Percentiles rank a stretch among this genome's conserved stretches.
phyloP scores from a whole-genome alignment of 169 alveolate species.

The Theileria equi region DNA sequence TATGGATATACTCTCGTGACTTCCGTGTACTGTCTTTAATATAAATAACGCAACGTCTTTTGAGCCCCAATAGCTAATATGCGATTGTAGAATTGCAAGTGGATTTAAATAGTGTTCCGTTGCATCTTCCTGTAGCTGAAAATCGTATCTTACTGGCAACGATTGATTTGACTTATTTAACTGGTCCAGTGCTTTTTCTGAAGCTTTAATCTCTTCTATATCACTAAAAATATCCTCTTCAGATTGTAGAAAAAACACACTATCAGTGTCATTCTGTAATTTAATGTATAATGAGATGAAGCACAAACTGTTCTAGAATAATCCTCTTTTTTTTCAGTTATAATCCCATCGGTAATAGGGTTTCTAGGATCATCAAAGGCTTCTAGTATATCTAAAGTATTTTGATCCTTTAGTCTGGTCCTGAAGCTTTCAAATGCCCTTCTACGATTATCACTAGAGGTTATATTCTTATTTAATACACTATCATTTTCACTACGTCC shows the following conservation, averaged over 20 bases:
- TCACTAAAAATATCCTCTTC: constrained; percentile 7
- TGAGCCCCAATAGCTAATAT: constrained; percentile 78
- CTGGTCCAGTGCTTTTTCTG: constrained; percentile 9
- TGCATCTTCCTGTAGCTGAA: constrained; percentile 77
- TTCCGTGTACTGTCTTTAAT: constrained; percentile 26
- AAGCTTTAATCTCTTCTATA: background rate
- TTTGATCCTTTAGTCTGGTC: background rate
- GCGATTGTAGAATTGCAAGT: constrained; percentile 80
- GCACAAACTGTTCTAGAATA: background rate
- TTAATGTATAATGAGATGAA: background rate
- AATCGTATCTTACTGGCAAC: constrained; percentile 32
- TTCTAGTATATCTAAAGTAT: background rate
- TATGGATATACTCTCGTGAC: constrained; percentile 30
- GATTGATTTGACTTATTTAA: background rate
- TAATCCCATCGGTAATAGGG: too few species aligned
- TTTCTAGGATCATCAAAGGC: too few species aligned
- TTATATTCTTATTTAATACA: constrained; percentile 49
- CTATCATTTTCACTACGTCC: constrained; percentile 54
- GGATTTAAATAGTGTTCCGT: constrained; percentile 83
- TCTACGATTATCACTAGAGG: constrained; percentile 34
- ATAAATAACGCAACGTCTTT: constrained; percentile 79
- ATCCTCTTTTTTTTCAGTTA: background rate
- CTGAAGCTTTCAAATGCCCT: background rate
- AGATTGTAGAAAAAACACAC: too few species aligned
- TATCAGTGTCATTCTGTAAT: background rate